Evolutionary conservation across 2,329 filamentous ascomycete genomes (phyloP), one percentile per base, ranked within the genome.

Genomic region (Talaromyces marneffei): DNA sequence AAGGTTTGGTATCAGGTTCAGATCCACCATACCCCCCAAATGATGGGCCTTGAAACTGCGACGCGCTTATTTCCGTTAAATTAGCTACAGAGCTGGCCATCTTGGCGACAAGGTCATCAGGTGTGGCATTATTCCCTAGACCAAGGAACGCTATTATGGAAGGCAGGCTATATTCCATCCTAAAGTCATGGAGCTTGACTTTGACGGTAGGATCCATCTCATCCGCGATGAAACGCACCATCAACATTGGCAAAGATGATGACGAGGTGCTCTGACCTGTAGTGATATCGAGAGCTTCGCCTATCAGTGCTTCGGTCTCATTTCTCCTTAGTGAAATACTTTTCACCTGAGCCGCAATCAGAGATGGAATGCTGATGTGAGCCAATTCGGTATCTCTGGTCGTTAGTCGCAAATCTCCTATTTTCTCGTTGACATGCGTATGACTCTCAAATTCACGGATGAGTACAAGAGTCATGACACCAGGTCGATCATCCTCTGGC

Each of bases 201-300:
- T 95, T 96, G 66, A 97, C 80, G 6, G 91, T 87, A 0, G 95
- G 93, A 65, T 97, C 93, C 77, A 95, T 90, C 71, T 97, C 93
- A 71, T 97, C 92, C 0, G 91, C 91, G 66, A 99, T 90, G 77
- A 96, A 89, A 55, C 94, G 85, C 62, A 90, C 85, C 87, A 96
- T 96, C 58, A 97, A 73, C 65, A 92, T 90, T 0, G 87, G 86
- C 16, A 75, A 67, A 16, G 62, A 59, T 7, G 65, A 59, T 20
- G 65, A 57, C 12, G 60, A 61, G 29, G 53, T 25, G 33, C 56
- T 61, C 39, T 70, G 59, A 40, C 62, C 66, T 42, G 65, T 66
- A 35, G 62, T 66, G 62, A 72, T 65, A 3, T 77, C 71, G 8
- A 85, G 68, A n/a, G 85, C 79, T 66, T 83, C 85, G 42, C 86